Percentiles rank a stretch among this genome's conserved stretches.
Evolutionary conservation across 768 basidiomycete genomes (phyloP).

Genomic region (Hydnomerulius pinastri): DNA sequence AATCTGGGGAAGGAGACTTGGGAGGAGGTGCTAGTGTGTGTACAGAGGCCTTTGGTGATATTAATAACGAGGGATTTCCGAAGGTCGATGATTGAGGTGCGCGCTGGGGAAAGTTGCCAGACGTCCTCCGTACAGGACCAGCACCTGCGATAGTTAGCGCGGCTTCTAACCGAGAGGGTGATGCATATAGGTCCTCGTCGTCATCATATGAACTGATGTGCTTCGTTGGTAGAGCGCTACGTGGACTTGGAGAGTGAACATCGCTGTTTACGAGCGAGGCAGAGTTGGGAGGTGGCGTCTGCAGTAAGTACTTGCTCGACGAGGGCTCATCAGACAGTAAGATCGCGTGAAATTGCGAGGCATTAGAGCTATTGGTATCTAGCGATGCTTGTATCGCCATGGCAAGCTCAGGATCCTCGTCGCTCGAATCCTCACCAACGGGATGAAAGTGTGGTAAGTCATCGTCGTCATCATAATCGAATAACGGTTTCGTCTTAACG

Average conservation of each 20-base stretch:
- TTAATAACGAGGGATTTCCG: slow-evolving; percentile 39
- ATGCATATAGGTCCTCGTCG: slow-evolving; percentile 51
- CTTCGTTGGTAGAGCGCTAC: neutral
- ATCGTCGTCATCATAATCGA: slow-evolving; percentile 55
- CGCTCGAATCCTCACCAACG: slow-evolving; percentile 32
- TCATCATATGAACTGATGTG: slow-evolving; percentile 20
- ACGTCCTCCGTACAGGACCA: slow-evolving; percentile 34
- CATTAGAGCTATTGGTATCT: slow-evolving; percentile 28
- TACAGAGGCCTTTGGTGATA: slow-evolving; percentile 9
- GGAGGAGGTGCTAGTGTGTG: slow-evolving; percentile 1
- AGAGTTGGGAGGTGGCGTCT: slow-evolving; percentile 9
- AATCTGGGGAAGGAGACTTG: neutral
- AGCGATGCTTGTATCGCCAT: slow-evolving; percentile 66
- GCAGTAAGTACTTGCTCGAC: slow-evolving; percentile 4
- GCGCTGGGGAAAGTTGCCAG: slow-evolving; percentile 13
- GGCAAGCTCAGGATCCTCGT: slow-evolving; percentile 58
- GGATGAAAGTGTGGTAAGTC: slow-evolving; percentile 21
- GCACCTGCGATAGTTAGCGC: slow-evolving; percentile 68
- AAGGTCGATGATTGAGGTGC: slow-evolving; percentile 32
- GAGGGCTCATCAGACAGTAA: neutral
- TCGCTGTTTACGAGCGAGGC: neutral
- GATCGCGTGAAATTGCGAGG: neutral
- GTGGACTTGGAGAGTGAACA: neutral
- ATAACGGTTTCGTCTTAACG: slow-evolving; percentile 46
- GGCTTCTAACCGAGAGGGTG: slow-evolving; percentile 63